Percentiles rank a stretch among this genome's conserved stretches.
These are phyloP conservation scores for Achlya hypogyna DNA, from an alignment of 352 stramenopile species.

Conservation along the genomic window DNA sequence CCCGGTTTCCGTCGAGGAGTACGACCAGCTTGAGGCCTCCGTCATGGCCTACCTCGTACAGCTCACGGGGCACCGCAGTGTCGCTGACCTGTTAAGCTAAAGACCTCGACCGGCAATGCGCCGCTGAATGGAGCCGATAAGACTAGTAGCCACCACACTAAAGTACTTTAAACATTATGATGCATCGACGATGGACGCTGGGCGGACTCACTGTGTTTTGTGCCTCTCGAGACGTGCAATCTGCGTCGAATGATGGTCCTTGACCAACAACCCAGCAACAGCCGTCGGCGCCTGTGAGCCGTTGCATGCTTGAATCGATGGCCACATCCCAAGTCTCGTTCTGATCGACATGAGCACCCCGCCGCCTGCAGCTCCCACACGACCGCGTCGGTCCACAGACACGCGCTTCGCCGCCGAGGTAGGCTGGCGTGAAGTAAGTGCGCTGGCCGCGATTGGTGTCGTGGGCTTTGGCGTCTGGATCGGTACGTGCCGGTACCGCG, in stretches of 20 bases:
- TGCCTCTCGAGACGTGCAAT: background rate
- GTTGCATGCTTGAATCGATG: background rate
- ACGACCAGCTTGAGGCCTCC: conserved; percentile 19
- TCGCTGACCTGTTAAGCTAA: conserved; percentile 44
- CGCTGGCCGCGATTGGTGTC: background rate
- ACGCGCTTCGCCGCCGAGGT: background rate
- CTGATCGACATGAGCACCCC: background rate
- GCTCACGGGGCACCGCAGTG: conserved; percentile 9
- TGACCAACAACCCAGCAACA: background rate
- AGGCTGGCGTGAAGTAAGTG: background rate
- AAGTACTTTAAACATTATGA: background rate
- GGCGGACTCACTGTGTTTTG: too few relatives aligned
- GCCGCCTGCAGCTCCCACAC: too few relatives aligned
- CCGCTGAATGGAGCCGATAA: too few relatives aligned
- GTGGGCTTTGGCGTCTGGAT: background rate
- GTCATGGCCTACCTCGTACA: background rate
- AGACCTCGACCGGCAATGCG: conserved; percentile 26
- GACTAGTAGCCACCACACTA: background rate
- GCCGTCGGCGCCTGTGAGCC: background rate
- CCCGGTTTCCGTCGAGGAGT: conserved; percentile 27
- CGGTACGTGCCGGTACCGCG: background rate
- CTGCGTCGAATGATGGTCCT: background rate
- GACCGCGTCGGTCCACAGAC: too few relatives aligned
- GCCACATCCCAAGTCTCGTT: background rate
- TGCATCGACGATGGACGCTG: too few relatives aligned